Base-by-base conservation (phyloP, 805 yeast species). In the Saitoella complicata region DNA sequence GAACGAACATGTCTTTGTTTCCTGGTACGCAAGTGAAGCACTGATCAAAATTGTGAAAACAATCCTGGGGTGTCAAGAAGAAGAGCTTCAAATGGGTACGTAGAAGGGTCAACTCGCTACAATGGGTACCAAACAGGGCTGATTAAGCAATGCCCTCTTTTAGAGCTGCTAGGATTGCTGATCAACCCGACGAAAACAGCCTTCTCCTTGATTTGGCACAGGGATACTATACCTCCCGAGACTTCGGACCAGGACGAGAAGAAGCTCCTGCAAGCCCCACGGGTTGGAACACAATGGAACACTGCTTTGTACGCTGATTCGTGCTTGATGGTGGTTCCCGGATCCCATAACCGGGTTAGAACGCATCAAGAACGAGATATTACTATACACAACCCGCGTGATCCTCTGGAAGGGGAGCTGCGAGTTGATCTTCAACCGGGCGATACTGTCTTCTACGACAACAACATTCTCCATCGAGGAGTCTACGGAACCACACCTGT, bases 141-240 rank as follows among this genome's bases (percentile, higher is more conserved):
- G n/a, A n/a, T n/a, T n/a, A n/a, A n/a, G n/a, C n/a, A n/a, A n/a
- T n/a, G n/a, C n/a, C n/a, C n/a, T 33, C 35, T 8, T 33, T 10
- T 71, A 73, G 75, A 70, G 49, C 60, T 71, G 42, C 62, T 71
- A 54, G 70, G 71, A 53, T 69, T 71, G 75, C 63, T 71, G 47
- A 69, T 71, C 50, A 70, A 70, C 49, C 76, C 76, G 3, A 58
- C 67, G 45, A 67, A 72, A 7, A 10, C 36, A 9, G 72, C 70
- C 54, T 71, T 71, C 55, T 74, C 64, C n/a, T 60, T 71, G 49
- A 70, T 66, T 47, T 71, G 75, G 76, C 75, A 71, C 53, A 58
- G 75, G 37, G 75, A 71, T 54, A 65, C 66, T 49, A 68, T 71
- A 44, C 63, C 63, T 45, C 72, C 73, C 8, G 72, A 68, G 31